Base-by-base conservation (phyloP, 345 rosid genomes). In the Mallotus nudiflorus region DNA sequence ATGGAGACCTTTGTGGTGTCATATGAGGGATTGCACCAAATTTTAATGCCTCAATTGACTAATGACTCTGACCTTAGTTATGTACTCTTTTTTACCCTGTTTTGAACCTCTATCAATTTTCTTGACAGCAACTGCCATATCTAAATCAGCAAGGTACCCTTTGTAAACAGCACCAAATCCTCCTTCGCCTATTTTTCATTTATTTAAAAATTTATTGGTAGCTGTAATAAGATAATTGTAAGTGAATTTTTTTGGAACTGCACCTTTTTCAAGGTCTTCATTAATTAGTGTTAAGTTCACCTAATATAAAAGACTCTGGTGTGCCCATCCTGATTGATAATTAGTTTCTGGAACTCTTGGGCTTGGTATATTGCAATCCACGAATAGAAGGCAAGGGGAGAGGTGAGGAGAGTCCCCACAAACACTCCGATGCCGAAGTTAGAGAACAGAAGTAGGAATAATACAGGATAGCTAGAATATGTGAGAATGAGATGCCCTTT, bases 1-100 rank as follows among this genome's bases (percentile, higher is more conserved):
- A n/a, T n/a, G n/a, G n/a, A n/a, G n/a, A n/a, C 51, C 75, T 7
- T 86, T 91, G 42, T 87, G 90, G 62, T 92, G 85, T 85, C 86
- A 89, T 39, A 92, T 91, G 1, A 89, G 73, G 51, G 85, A 85
- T 48, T 85, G 89, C 39, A 86, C 90, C 40, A 87, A 72, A 70
- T 87, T 89, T 1, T 82, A 65, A 63, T 87, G 95, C 65, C 92
- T 75, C 42, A 87, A 72, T 19, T 79, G 80, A 66, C 90, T 79
- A 65, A 87, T 85, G 64, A 69, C 65, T 74, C 81, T 87, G 19
- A 85, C 85, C 73, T 87, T 87, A 0, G 83, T 76, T 12, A 76
- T 45, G 59, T 81, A 84, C 77, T 87, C 87, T 54, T 69, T 82
- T 27, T 55, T 80, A 12, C 86, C 90, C 28, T 86, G 87, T 56